Base-by-base conservation (phyloP, 176 grass and related monocot genomes). In the Lolium multiflorum region DNA sequence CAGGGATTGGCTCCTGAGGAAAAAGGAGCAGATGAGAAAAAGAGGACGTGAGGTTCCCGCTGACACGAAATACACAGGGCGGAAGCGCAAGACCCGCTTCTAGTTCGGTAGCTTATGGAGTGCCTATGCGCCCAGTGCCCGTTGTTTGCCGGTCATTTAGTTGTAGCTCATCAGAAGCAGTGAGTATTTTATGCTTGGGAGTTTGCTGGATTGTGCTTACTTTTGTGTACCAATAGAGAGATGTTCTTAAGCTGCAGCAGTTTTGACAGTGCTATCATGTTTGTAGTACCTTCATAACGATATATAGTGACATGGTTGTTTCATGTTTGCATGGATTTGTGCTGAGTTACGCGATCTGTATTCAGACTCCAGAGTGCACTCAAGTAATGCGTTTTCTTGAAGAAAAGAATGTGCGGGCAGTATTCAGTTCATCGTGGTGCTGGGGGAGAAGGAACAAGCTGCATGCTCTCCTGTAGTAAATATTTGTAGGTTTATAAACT, bases 1-100 rank as follows among this genome's bases (percentile, higher is more conserved):
- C 11, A 98, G 87, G 87, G 74, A 85, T 49, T 99, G 97, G 92
- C 82, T 99, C 6, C 79, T 94, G 81, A 94, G 78, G 88, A 98
- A 96, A 52, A 98, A 98, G 55, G 97, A 96, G 55, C 97, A 92
- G 66, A 94, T 92, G 94, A 85, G 94, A 83, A 96, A 74, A 44
- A 96, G 78, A 87, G 94, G 94, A 8, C 89, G 89, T 6, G 82
- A 69, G 8, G 92, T 99, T 21, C 97, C 97, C 0, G 75, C 58
- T 0, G 97, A 99, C 88, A 87, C 92, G 0, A 94, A 94, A 63
- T 99, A 99, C 90, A 99, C 92, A 0, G 97, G 87, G 25, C 88
- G 92, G 48, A 99, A 99, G 63, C 78, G 97, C 26, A 99, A 96
- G 60, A 83, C 64, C 81, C 66, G 87, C 59, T 84, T 91, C 81